phyloP scores from a whole-genome alignment of 2,329 filamentous ascomycete species.

The Ophiostoma piceae region DNA sequence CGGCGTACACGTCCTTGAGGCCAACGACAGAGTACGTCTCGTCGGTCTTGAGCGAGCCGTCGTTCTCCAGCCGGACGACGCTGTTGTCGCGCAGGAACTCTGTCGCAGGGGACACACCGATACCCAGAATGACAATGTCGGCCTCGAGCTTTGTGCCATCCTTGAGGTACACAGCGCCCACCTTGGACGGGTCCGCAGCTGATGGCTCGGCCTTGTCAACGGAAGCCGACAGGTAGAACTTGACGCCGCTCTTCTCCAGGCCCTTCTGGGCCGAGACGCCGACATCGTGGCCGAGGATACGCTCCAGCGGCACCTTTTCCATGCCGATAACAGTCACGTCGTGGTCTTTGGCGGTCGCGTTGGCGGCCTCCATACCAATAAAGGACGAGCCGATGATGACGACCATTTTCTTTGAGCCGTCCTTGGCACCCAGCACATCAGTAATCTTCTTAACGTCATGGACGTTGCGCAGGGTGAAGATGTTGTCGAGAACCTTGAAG shows the following conservation, averaged over 20 bases:
- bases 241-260: constrained; percentile 80
- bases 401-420: constrained; percentile 65
- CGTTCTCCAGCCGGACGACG: constrained; percentile 64
- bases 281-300: constrained; percentile 75
- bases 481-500: constrained; percentile 79
- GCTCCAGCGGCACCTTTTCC: constrained; percentile 78
- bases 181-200: constrained; percentile 58
- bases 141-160: constrained; percentile 80
- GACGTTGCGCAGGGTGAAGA: constrained; percentile 78
- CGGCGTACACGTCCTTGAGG: constrained; percentile 77
- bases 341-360: constrained; percentile 73
- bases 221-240: constrained; percentile 74
- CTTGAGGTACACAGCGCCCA: constrained; percentile 76
- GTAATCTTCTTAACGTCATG: constrained; percentile 73
- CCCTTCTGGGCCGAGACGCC: constrained; percentile 73
- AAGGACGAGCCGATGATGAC: constrained; percentile 90
- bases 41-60: constrained; percentile 81
- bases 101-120: constrained; percentile 82
- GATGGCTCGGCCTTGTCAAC: constrained; percentile 81
- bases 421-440: constrained; percentile 68
- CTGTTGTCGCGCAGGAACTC: constrained; percentile 71
- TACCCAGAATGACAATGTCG: constrained; percentile 85
- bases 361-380: constrained; percentile 97
- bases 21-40: constrained; percentile 72
- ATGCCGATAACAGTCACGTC: constrained; percentile 81